phyloP scores from a whole-genome alignment of 495 filamentous ascomycete species.

The Aspergillus asperescens region DNA sequence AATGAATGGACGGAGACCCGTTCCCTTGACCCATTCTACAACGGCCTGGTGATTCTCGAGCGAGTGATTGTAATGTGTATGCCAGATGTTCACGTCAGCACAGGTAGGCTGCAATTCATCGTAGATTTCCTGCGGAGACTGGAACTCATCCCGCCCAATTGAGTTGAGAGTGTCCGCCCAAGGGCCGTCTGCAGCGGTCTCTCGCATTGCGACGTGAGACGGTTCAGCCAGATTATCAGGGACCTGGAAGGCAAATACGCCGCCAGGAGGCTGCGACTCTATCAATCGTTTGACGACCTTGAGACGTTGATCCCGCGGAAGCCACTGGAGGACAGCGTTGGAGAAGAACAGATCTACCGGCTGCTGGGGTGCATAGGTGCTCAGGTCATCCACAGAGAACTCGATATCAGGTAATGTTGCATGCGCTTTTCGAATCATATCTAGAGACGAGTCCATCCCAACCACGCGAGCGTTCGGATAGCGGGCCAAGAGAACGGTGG shows the following conservation, averaged over 20 bases:
- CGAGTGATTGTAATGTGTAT: conserved; percentile 48
- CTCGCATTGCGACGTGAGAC: conserved; percentile 45
- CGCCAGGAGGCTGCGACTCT: conserved; percentile 30
- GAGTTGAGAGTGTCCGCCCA: conserved; percentile 32
- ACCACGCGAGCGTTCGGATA: conserved; percentile 42
- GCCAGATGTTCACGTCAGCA: conserved; percentile 42
- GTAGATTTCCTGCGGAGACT: conserved; percentile 42
- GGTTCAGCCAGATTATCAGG: conserved; percentile 48
- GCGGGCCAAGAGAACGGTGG: conserved; percentile 34
- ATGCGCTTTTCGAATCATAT: conserved; percentile 49
- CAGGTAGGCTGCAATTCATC: conserved; percentile 38
- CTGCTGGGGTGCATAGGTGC: conserved; percentile 29
- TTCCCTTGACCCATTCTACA: conserved; percentile 54
- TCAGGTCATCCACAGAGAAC: conserved; percentile 38
- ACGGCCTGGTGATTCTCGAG: conserved; percentile 42
- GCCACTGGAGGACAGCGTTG: conserved; percentile 55
- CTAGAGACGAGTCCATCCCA: conserved; percentile 50
- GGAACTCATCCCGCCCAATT: conserved; percentile 44
- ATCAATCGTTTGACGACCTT: conserved; percentile 38
- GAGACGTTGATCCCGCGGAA: conserved; percentile 38
- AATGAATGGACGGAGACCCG: conserved; percentile 48
- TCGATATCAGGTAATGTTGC: conserved; percentile 24
- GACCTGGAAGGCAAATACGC: conserved; percentile 51
- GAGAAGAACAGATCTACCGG: conserved; percentile 45
- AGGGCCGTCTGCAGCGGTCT: conserved; percentile 31